A percentile compares a stretch with the other conserved stretches of the same genome.
Evolutionary conservation across 495 filamentous ascomycete genomes (phyloP).

Genomic region (Penicillium goetzii): DNA sequence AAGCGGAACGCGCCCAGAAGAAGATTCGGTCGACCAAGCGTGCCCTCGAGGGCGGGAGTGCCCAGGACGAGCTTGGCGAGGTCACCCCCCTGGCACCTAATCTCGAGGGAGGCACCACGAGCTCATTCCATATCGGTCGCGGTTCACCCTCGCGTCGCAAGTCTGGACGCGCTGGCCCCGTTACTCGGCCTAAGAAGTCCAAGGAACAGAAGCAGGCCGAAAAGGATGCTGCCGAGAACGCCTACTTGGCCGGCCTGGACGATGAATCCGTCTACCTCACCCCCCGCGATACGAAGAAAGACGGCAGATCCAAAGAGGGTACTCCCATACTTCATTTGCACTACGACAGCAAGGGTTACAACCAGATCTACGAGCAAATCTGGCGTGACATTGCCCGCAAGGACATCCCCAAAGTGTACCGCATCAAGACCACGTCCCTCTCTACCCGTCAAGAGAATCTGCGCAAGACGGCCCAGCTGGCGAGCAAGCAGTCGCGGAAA

Average conservation of each 20-base stretch:
- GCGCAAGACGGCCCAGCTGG: conserved; percentile 95
- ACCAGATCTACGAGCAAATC: conserved; percentile 97
- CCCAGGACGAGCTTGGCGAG: conserved; percentile 77
- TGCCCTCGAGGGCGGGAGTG: conserved; percentile 80
- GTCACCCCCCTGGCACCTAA: conserved; percentile 77
- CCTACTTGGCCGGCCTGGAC: conserved; percentile 82
- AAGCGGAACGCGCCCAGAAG: conserved; percentile 82
- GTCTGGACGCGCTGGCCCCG: conserved; percentile 61
- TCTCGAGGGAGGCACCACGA: conserved; percentile 85
- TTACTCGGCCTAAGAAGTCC: conserved; percentile 76
- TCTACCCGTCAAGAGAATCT: conserved; percentile 86
- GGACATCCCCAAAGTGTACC: conserved; percentile 88
- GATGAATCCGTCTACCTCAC: conserved; percentile 67
- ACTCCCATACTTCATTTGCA: conserved; percentile 55
- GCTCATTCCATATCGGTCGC: conserved; percentile 74
- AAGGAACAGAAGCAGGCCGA: conserved; percentile 97
- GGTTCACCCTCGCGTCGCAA: conserved; percentile 68
- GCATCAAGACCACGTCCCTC: conserved; percentile 80
- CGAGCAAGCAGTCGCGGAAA: conserved; percentile 93
- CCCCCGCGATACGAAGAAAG: conserved; percentile 68
- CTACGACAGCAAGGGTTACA: conserved; percentile 88
- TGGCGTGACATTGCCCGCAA: conserved; percentile 94
- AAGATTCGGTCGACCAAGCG: conserved; percentile 84
- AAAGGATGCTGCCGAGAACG: conserved; percentile 88
- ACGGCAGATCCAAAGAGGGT: conserved; percentile 61